Evolutionary conservation across 2,329 filamentous ascomycete genomes (phyloP).

Genomic region (Ceratocystis albifundus): DNA sequence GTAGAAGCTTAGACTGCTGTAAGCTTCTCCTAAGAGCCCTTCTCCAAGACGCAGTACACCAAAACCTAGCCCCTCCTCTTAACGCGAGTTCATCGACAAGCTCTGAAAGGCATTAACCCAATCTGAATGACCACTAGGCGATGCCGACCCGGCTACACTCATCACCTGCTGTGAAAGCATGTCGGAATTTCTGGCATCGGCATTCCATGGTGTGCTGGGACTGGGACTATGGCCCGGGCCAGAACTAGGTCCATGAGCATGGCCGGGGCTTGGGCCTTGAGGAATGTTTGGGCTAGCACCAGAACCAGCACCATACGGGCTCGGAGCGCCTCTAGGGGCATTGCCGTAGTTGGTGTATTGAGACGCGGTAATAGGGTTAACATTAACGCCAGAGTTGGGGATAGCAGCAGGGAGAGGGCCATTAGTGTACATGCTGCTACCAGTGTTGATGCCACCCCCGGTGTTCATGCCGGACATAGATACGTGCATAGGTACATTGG

Average conservation of each 20-base stretch:
- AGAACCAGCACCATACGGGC: slow-evolving; percentile 17
- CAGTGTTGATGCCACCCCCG: not conserved
- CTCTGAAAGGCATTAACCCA: slow-evolving; percentile 58
- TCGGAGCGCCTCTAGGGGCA: slow-evolving; percentile 14
- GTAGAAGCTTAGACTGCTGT: not conserved
- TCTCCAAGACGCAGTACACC: not conserved
- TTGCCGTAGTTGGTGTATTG: slow-evolving; percentile 18
- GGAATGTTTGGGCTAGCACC: not conserved
- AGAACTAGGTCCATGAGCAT: not conserved
- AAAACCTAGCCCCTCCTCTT: slow-evolving; percentile 23
- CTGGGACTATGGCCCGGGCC: not conserved
- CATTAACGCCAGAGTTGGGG: not conserved
- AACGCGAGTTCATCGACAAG: slow-evolving; percentile 57
- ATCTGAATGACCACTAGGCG: slow-evolving; percentile 38
- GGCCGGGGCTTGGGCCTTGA: not conserved
- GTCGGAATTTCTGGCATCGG: not conserved
- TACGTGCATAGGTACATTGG: slow-evolving; percentile 5
- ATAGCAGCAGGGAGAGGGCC: not conserved
- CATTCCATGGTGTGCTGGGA: slow-evolving; percentile 10
- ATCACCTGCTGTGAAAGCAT: slow-evolving; percentile 20
- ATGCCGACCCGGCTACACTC: slow-evolving; percentile 5
- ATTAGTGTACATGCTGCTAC: not conserved
- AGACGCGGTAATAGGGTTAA: not conserved
- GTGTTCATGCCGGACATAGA: slow-evolving; percentile 4
- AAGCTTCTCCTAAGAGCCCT: not conserved